Evolutionary conservation across 148 eudicot genomes (phyloP).

Genomic region (Chenopodium formosanum): DNA sequence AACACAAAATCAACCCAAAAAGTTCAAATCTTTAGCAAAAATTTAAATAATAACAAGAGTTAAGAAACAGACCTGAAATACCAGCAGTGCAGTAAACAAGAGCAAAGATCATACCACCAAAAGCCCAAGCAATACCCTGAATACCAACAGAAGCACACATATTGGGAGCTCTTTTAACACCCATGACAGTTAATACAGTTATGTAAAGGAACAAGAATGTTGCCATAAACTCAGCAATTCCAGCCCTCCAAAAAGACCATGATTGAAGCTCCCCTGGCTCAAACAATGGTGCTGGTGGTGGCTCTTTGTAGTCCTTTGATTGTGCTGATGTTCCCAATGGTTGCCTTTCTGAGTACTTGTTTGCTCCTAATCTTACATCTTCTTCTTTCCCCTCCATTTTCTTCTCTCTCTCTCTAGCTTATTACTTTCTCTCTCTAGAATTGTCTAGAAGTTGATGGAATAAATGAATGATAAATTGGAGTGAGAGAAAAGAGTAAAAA

Average conservation of each 20-base stretch:
- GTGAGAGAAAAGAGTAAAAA: neutral
- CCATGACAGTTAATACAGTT: slow-evolving; percentile 49
- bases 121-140: slow-evolving; percentile 59
- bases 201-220: slow-evolving; percentile 47
- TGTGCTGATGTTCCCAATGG: slow-evolving; percentile 46
- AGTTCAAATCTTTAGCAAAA: neutral
- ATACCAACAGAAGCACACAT: slow-evolving; percentile 43
- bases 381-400: slow-evolving; percentile 44
- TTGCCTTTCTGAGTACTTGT: slow-evolving; percentile 44
- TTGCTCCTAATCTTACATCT: slow-evolving; percentile 45
- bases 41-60: neutral
- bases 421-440: slow-evolving; percentile 13
- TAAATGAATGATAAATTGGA: neutral
- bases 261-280: slow-evolving; percentile 47
- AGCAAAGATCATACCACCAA: slow-evolving; percentile 59
- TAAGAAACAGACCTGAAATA: slow-evolving; percentile 25
- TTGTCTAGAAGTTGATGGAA: neutral
- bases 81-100: slow-evolving; percentile 55
- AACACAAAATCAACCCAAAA: neutral
- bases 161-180: slow-evolving; percentile 30
- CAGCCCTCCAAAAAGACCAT: slow-evolving; percentile 55
- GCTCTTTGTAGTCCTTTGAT: slow-evolving; percentile 47
- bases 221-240: slow-evolving; percentile 50
- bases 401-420: neutral
- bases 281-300: slow-evolving; percentile 49